Base-by-base conservation (phyloP, 2,329 filamentous ascomycete genomes). In the Nigrospora osmanthi region DNA sequence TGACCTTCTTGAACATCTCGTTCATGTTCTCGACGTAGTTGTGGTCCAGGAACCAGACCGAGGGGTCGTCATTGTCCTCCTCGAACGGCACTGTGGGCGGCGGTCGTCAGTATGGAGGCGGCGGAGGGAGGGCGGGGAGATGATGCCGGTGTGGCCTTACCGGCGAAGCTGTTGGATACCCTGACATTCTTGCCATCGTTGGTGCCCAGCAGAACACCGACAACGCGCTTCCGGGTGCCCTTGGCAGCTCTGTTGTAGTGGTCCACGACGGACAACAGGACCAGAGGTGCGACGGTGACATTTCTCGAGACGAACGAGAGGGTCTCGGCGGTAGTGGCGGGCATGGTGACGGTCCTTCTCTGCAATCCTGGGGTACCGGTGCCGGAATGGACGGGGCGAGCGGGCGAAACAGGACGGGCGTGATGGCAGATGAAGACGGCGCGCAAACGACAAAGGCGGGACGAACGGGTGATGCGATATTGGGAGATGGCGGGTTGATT, bases 1-100 rank as follows among this genome's bases (percentile, higher is more conserved):
- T 98, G 76, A 98, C 90, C 73, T 97, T 97, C 77, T 98, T 98
- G 80, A 98, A 98, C 93, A 98, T 98, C 69, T 97, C 93, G 72
- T 93, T 95, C 93, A 98, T 98, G 57, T 85, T 88, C 70, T 98
- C 93, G 67, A 98, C 87, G 62, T 96, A 98, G 78, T 97, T 97
- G 78, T 98, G 93, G 67, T 98, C 93, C 53, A 98, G 72, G 66
- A 97, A 98, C 93, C 93, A 98, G 63, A 98, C 93, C 33, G 91
- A 94, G 4, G 91, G 91, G 64, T 98, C 90, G 71, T 95, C 95
- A 60, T 96, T 93, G 66, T 98, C 93, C 72, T 98, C 93, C 69
- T 98, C 93, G 62, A 98, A 98, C 1, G 93, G 93, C 38, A 97
- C 93, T 95, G 59, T 51, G 51, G 35, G 39, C 23, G 23, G 23